phyloP scores from a whole-genome alignment of 164 flowering plant species.

The Aristolochia contorta region DNA sequence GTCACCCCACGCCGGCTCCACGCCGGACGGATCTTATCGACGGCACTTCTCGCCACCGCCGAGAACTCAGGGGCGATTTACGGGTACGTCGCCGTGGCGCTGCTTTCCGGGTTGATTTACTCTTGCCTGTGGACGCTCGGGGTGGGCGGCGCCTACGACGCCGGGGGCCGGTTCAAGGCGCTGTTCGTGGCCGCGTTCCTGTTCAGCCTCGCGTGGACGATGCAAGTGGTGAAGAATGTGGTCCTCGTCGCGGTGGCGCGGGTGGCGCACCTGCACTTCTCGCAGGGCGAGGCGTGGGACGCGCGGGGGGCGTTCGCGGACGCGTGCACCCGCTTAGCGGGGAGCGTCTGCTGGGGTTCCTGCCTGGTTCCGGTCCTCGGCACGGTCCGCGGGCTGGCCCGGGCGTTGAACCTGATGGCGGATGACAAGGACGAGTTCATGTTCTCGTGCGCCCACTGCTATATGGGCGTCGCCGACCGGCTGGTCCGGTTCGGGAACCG shows the following conservation, averaged over 20 bases:
- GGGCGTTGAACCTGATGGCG: slow-evolving; percentile 29
- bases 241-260: slow-evolving; percentile 30
- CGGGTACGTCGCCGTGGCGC: slow-evolving; percentile 7
- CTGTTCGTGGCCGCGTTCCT: slow-evolving; percentile 31
- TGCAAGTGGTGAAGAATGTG: slow-evolving; percentile 39
- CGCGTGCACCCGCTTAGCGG: slow-evolving; percentile 18
- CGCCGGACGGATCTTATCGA: slow-evolving; percentile 21
- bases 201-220: slow-evolving; percentile 40
- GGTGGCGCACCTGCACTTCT: slow-evolving; percentile 22
- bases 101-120: slow-evolving; percentile 13
- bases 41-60: slow-evolving; percentile 18
- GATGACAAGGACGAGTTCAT: slow-evolving; percentile 60
- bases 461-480: slow-evolving; percentile 25
- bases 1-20: slow-evolving; percentile 24
- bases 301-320: slow-evolving; percentile 14
- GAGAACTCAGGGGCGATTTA: slow-evolving; percentile 4
- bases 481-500: slow-evolving; percentile 34
- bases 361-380: slow-evolving; percentile 32
- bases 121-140: slow-evolving; percentile 31
- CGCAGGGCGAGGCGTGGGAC: slow-evolving; percentile 14
- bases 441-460: slow-evolving; percentile 62
- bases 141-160: slow-evolving; percentile 36
- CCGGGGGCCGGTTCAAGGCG: slow-evolving; percentile 11
- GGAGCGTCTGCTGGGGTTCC: slow-evolving; percentile 43
- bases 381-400: slow-evolving; percentile 29